phyloP scores from a whole-genome alignment of 805 yeast species.

The baker's yeast (Saccharomyces cerevisiae) region DNA sequence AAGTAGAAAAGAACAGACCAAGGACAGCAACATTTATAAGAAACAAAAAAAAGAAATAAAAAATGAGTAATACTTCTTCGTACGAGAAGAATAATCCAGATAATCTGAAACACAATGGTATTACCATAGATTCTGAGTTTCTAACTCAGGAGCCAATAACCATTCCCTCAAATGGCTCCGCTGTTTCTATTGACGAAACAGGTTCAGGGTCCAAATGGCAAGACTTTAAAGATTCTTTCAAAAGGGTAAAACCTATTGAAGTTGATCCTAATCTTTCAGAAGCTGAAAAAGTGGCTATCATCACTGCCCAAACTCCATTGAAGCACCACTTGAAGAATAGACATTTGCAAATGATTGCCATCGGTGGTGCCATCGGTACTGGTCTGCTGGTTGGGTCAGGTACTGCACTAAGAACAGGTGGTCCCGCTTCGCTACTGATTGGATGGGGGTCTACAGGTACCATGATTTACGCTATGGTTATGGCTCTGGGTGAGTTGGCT shows the following conservation, averaged over 20 bases:
- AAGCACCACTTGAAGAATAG: slow-evolving; percentile 45
- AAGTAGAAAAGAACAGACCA: not conserved
- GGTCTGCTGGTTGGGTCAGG: slow-evolving; percentile 74
- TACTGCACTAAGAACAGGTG: slow-evolving; percentile 50
- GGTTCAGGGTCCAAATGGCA: slow-evolving; percentile 3
- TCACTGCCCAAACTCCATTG: slow-evolving; percentile 48
- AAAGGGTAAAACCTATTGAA: slow-evolving; percentile 13
- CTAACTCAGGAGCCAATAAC: not conserved
- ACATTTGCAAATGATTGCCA: slow-evolving; percentile 56
- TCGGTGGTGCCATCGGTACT: slow-evolving; percentile 68
- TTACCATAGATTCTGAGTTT: not conserved
- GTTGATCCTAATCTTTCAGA: slow-evolving; percentile 35
- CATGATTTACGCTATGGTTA: slow-evolving; percentile 51
- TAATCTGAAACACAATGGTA: not conserved
- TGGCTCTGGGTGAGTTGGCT: slow-evolving; percentile 54
- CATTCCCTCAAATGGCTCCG: not conserved
- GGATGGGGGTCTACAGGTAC: slow-evolving; percentile 49
- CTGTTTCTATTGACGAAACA: not conserved
- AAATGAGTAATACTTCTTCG: not conserved
- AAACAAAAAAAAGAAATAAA: not conserved
- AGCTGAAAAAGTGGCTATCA: slow-evolving; percentile 39
- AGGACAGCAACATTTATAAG: not conserved
- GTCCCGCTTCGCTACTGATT: slow-evolving; percentile 54
- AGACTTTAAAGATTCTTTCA: slow-evolving; percentile 9
- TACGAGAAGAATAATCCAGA: not conserved